Evolutionary conservation across 2,329 filamentous ascomycete genomes (phyloP).

Genomic region (Sordariomycetes sp.): DNA sequence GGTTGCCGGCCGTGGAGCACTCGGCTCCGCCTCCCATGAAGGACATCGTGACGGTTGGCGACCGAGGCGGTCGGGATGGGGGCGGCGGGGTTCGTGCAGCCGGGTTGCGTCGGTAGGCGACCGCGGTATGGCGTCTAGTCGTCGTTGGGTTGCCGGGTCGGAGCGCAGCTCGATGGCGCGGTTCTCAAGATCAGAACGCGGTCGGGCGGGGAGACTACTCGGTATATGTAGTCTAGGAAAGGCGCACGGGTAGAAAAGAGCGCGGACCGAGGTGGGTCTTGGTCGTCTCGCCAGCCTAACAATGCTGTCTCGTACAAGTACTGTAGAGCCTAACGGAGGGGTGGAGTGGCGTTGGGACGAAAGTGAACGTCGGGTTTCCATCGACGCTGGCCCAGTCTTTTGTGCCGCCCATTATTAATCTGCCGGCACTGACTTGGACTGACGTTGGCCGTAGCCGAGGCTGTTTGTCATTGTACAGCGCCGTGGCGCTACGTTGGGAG

Average conservation of each 20-base stretch:
- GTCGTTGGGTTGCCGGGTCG: neutral
- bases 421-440: neutral
- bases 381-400: neutral
- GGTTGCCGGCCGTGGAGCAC: constrained; percentile 92
- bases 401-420: neutral
- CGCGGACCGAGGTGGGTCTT: neutral
- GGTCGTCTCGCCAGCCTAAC: neutral
- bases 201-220: neutral
- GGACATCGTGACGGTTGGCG: constrained; percentile 50
- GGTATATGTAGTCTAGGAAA: neutral
- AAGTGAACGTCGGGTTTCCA: neutral
- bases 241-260: neutral
- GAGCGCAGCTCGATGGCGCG: neutral
- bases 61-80: neutral
- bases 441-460: neutral
- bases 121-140: neutral
- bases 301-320: neutral
- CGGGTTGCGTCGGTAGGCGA: neutral
- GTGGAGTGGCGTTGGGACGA: neutral
- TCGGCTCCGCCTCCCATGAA: constrained; percentile 91
- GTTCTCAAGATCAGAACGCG: neutral
- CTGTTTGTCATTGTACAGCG: neutral
- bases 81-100: neutral
- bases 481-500: no score
- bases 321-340: neutral